Evolutionary conservation across 345 rosid species (phyloP).

Genomic region (Pelargonium nanum): DNA sequence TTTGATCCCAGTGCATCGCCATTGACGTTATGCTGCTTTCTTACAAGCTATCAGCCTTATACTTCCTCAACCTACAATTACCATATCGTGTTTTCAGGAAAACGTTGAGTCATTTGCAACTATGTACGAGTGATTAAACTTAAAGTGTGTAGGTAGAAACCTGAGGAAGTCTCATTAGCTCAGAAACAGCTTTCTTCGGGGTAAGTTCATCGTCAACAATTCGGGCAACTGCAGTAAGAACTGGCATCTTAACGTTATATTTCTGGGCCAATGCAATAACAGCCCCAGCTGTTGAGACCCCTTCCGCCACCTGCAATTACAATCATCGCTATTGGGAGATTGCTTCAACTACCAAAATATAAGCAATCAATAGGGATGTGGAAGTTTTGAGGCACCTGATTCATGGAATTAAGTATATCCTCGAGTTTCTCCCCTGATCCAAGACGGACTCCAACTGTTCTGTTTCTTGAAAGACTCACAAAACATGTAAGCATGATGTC

Average conservation of each 20-base stretch:
- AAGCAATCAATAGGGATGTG: background rate
- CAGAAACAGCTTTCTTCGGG: conserved; percentile 70
- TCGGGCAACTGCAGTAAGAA: conserved; percentile 87
- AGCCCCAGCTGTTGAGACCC: conserved; percentile 92
- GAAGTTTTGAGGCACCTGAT: conserved; percentile 45
- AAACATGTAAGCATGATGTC: conserved; percentile 96
- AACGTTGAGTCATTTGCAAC: background rate
- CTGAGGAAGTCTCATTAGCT: conserved; percentile 62
- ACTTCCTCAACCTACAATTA: background rate
- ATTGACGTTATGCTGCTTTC: background rate
- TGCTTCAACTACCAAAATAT: conserved; percentile 5
- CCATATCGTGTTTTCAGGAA: background rate
- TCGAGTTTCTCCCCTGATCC: conserved; percentile 91
- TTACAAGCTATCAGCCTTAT: background rate
- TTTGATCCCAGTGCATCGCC: background rate
- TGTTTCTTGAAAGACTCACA: conserved; percentile 84
- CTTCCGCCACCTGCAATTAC: conserved; percentile 70
- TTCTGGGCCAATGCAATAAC: conserved; percentile 92
- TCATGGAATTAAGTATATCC: conserved; percentile 70
- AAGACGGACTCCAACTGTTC: conserved; percentile 80
- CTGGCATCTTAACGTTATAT: conserved; percentile 84
- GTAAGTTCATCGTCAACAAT: conserved; percentile 80
- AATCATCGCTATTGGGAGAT: background rate
- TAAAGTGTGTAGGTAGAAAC: conserved; percentile 1
- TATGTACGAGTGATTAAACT: background rate